Percentiles rank a stretch among this genome's conserved stretches.
phyloP scores from a whole-genome alignment of 2,329 filamentous ascomycete genomes.

The Aspergillus viridinutans region DNA sequence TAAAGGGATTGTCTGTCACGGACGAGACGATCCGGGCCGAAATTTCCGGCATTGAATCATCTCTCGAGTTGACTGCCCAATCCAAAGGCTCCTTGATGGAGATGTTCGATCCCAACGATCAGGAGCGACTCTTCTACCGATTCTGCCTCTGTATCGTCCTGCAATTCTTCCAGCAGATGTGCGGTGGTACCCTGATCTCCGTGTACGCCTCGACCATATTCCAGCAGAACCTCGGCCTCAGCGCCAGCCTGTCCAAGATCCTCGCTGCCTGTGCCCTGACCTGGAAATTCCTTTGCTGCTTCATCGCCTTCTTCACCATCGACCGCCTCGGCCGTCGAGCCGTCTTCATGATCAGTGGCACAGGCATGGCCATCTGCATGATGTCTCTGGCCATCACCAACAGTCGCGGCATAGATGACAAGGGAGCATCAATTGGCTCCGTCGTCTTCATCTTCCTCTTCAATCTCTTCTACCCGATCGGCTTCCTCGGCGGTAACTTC shows the following conservation, averaged over 20 bases:
- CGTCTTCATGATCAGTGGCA: constrained; percentile 51
- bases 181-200: constrained; percentile 15
- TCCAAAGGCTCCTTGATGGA: constrained; percentile 13
- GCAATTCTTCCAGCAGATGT: constrained; percentile 19
- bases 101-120: constrained; percentile 14
- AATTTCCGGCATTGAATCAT: constrained; percentile 16
- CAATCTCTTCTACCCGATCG: constrained; percentile 62
- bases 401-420: constrained; percentile 23
- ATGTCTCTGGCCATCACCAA: constrained; percentile 45
- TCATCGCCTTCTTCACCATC: constrained; percentile 49
- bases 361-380: constrained; percentile 55
- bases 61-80: constrained; percentile 13
- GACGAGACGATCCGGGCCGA: constrained; percentile 13
- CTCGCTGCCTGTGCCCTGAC: constrained; percentile 50
- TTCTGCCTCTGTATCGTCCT: constrained; percentile 16
- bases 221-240: constrained; percentile 12
- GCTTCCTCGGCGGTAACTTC: constrained; percentile 59
- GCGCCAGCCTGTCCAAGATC: constrained; percentile 21
- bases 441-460: constrained; percentile 53
- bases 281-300: constrained; percentile 53
- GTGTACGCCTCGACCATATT: constrained; percentile 17
- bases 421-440: constrained; percentile 12
- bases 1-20: constrained; percentile 9
- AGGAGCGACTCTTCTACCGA: constrained; percentile 18
- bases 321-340: constrained; percentile 49